Base-by-base conservation (phyloP, 2,329 filamentous ascomycete genomes). In the Calonectria crousiana region DNA sequence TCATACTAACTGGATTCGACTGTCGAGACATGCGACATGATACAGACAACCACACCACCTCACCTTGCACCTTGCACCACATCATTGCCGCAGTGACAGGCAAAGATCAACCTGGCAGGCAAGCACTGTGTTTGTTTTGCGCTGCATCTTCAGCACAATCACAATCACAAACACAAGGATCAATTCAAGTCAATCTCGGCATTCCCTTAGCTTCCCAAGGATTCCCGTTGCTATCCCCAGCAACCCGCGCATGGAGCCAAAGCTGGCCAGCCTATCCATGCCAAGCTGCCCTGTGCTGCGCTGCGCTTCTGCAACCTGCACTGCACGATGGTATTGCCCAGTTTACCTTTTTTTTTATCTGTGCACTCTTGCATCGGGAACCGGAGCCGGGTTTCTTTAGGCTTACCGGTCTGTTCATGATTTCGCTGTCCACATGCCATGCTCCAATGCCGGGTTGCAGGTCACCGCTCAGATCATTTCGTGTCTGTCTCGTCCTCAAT, bases 361-460 rank as follows among this genome's bases (percentile, higher is more conserved):
- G 44, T 38, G 64, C 58, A 30, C 64, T 58, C 60, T 62, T 75
- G 67, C 69, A 76, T 72, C 68, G 60, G 32, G 44, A 77, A 70
- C 70, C 69, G 60, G 71, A 69, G 71, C 67, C 71, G 41, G 69
- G 71, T 65, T 51, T 64, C 58, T 26, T 28, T 28, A 23, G 30
- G 36, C 47, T 36, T 66, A 60, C 51, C 53, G 38, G 41, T 30
- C 53, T 69, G 34, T 36, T 44, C 56, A n/a, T 53, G 32, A 36
- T 52, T 60, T 67, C 32, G 28, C 34, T 26, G 23, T 56, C 49
- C 69, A 34, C 38, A 51, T 62, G 52, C 53, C 67, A 51, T 68
- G 64, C 44, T 44, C 56, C 44, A 65, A 38, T 69, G 56, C 53
- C 51, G 64, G 13, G 51, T 53, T 34, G 56, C 56, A 26, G 67